Conservation (phyloP, 257 asterid genomes). For the Knoxia roxburghii region DNA sequence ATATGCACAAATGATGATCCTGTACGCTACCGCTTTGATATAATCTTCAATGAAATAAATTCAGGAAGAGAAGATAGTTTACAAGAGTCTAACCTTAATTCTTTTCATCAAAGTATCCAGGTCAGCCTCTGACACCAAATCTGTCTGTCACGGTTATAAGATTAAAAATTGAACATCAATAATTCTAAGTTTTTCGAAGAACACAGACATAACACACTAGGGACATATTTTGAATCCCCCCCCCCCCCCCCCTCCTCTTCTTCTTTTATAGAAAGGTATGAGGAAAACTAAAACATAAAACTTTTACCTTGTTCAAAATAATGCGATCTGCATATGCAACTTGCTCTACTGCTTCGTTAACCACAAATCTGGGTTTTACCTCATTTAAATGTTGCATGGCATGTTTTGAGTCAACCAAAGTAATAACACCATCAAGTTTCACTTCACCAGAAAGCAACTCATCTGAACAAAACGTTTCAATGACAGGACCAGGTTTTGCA, state of each 20-base stretch:
- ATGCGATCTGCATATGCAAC: slow-evolving; percentile 96
- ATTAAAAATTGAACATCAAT: slow-evolving; percentile 13
- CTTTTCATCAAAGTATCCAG: slow-evolving; percentile 55
- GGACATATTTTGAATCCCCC: not conserved
- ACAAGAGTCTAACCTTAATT: slow-evolving; percentile 50
- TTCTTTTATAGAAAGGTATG: not conserved
- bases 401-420: slow-evolving; percentile 82
- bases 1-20: not conserved
- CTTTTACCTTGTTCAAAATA: slow-evolving; percentile 63
- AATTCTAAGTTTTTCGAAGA: slow-evolving; percentile 17
- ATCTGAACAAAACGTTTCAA: slow-evolving; percentile 87
- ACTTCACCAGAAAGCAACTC: slow-evolving; percentile 74
- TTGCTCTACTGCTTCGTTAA: slow-evolving; percentile 95
- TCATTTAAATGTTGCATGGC: slow-evolving; percentile 69
- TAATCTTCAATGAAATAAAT: not conserved
- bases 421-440: slow-evolving; percentile 96
- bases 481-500: slow-evolving; percentile 98
- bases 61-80: not conserved
- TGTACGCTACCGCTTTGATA: not conserved
- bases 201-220: not conserved
- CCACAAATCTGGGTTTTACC: slow-evolving; percentile 95
- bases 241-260: too few species aligned
- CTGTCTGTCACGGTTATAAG: slow-evolving; percentile 55
- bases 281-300: slow-evolving; percentile 3
- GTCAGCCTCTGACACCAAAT: slow-evolving; percentile 68